A percentile compares a stretch with the other conserved stretches of the same genome.
Evolutionary conservation across 176 grass and related monocot genomes (phyloP).

Genomic region (Carex pumila): DNA sequence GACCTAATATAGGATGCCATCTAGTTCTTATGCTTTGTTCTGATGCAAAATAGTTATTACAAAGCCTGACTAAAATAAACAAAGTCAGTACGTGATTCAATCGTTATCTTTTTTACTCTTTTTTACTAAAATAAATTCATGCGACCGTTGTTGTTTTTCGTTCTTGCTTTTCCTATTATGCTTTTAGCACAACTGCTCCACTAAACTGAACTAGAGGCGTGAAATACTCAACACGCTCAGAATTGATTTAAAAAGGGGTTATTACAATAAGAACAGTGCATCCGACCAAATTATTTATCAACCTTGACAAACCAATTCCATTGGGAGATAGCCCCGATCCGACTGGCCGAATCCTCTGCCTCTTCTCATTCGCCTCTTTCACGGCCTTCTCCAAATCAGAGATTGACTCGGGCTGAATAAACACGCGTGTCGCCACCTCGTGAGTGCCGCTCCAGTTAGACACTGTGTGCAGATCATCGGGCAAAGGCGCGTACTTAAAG

Average conservation of each 20-base stretch:
- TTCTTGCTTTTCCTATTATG: neutral
- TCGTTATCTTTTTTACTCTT: neutral
- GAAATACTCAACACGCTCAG: neutral
- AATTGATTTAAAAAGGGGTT: neutral
- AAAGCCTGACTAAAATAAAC: neutral
- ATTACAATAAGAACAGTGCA: neutral
- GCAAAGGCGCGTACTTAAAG: slow-evolving; percentile 68
- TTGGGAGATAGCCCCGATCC: slow-evolving; percentile 82
- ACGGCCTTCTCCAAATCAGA: slow-evolving; percentile 53
- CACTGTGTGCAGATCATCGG: slow-evolving; percentile 76
- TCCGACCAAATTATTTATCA: neutral
- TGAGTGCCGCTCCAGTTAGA: slow-evolving; percentile 95
- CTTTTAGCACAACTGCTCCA: neutral
- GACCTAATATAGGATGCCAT: neutral
- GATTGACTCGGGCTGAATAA: slow-evolving; percentile 75
- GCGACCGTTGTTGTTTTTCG: neutral
- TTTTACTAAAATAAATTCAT: neutral
- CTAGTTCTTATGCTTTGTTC: neutral
- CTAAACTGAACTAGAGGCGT: neutral
- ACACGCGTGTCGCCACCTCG: slow-evolving; percentile 70
- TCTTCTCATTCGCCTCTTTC: slow-evolving; percentile 42
- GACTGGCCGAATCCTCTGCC: slow-evolving; percentile 61
- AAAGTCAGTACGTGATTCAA: neutral
- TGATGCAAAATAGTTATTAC: neutral
- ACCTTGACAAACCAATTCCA: slow-evolving; percentile 55